Base-by-base conservation (phyloP, 495 filamentous ascomycete genomes). In the Penicillium pancosmium region DNA sequence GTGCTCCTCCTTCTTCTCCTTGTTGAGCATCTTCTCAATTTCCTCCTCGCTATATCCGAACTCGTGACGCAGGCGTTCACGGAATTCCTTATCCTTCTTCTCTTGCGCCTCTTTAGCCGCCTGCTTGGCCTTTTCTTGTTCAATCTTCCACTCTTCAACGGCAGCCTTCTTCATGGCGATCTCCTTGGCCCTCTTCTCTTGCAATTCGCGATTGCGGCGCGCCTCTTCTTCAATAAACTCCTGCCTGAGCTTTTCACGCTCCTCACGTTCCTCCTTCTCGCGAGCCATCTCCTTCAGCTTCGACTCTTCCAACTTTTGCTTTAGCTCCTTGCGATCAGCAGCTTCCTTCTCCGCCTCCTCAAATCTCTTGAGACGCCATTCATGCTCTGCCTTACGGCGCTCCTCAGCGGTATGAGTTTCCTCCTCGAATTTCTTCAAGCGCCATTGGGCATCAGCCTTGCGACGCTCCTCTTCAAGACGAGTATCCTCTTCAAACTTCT, bases 111-210 rank as follows among this genome's bases (percentile, higher is more conserved):
- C 46, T 19, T 48, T 48, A 9, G 46, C 46, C 21, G 8, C 23
- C n/a, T 48, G 46, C 23, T 48, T 48, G 9, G 46, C 46, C 21
- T 48, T 48, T 9, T 23, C 73, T 68, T 89, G 85, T 50, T 82
- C 78, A 47, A 81, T 73, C 53, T 85, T 78, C 64, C 77, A 81
- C 70, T 91, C 82, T 12, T 84, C 76, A 55, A 85, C 74, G 1
- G 75, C 75, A 61, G 80, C 79, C 49, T 69, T 61, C 68, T 80
- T 81, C 64, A 87, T 76, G 58, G 77, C 72, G 15, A 78, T 73
- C 61, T 84, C 73, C 55, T 80, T 73, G 9, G 73, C 76, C 25
- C 68, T 73, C 62, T 67, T 72, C 64, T 78, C 67, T 49, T 79
- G 72, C 36, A 75, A 71, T 33, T 74, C 73, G 16, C 68, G 55